Evolutionary conservation across 1,284 basidiomycete genomes (phyloP), one percentile per base, ranked within the genome.

Genomic region (Volvariella surrecta): DNA sequence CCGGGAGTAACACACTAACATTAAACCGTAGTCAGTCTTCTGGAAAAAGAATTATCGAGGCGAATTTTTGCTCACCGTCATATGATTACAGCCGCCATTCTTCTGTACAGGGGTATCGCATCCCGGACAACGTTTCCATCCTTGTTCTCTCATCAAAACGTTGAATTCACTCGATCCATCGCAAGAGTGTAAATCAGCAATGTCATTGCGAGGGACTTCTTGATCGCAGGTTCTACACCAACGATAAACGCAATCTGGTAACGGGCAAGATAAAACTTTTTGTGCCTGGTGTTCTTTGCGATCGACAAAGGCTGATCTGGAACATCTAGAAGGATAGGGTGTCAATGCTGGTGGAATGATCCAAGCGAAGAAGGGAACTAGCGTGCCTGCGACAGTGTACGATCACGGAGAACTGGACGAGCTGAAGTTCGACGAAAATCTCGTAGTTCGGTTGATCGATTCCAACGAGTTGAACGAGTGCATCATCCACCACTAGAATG

Each of bases 191-290:
- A 62, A 48, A 28, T 6, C 11, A 11, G 6, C 11, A 6, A 28
- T 28, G 31, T 63, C 66, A 9, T 46, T 55, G 2, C 58, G 44
- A 2, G 61, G 55, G 37, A 77, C 64, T 16, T 61, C 51, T 42
- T 70, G 69, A 20, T 71, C 69, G 49, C 76, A 79, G 6, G 54
- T 53, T 52, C 70, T 75, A 56, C 77, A 79, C 76, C 77, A 79
- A 1, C 58, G 51, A 48, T 70, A 60, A 6, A 58, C 55, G 52
- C 76, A 79, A 1, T 56, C 51, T 0, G 59, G 65, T 3, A 47
- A 39, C 13, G 37, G 43, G 35, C 46, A 47, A 16, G 3, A 3
- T 11, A 47, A 40, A 21, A 47, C 41, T 3, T 42, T 22, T n/a
- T 44, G 38, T 1, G 24, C 31, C 10, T 44, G 39, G 37, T 47